These are phyloP conservation scores for Aspergillus pseudoviridinutans DNA, from an alignment of 2,329 filamentous ascomycete genomes.

Conservation along the genomic window DNA sequence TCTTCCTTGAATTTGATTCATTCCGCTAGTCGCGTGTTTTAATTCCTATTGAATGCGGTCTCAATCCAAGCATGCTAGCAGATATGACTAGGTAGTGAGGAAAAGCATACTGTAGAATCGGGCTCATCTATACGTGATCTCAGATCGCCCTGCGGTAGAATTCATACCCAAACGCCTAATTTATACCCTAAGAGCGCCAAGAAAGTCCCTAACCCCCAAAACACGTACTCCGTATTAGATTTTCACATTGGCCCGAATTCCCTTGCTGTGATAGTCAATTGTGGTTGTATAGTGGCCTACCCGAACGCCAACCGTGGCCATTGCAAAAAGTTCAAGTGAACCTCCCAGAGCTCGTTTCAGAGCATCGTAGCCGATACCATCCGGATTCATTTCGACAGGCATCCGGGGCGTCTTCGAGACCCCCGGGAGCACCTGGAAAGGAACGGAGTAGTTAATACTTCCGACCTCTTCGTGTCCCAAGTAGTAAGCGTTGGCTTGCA, in stretches of 20 bases:
- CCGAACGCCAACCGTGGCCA: constrained; percentile 69
- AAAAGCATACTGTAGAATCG: neutral
- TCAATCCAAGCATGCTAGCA: neutral
- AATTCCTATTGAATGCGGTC: neutral
- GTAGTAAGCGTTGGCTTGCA: constrained; percentile 84
- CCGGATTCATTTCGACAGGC: constrained; percentile 76
- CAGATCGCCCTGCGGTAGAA: neutral
- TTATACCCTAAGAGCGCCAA: neutral
- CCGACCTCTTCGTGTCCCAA: constrained; percentile 76
- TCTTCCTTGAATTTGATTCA: neutral
- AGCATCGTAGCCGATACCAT: constrained; percentile 76
- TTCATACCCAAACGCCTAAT: constrained; percentile 1
- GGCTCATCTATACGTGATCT: neutral
- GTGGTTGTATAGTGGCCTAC: constrained; percentile 71
- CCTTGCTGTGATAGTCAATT: constrained; percentile 66
- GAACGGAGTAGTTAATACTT: constrained; percentile 67
- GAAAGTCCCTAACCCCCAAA: neutral
- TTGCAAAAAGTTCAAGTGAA: constrained; percentile 70
- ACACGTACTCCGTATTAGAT: constrained; percentile 19
- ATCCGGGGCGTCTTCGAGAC: constrained; percentile 67
- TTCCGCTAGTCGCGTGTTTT: neutral
- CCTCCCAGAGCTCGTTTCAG: constrained; percentile 77
- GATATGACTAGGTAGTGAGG: neutral
- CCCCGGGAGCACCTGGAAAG: constrained; percentile 75
- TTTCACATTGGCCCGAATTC: constrained; percentile 63